Evolutionary conservation across 768 basidiomycete genomes (phyloP), one percentile per base, ranked within the genome.

Genomic region (Clathrus columnatus): DNA sequence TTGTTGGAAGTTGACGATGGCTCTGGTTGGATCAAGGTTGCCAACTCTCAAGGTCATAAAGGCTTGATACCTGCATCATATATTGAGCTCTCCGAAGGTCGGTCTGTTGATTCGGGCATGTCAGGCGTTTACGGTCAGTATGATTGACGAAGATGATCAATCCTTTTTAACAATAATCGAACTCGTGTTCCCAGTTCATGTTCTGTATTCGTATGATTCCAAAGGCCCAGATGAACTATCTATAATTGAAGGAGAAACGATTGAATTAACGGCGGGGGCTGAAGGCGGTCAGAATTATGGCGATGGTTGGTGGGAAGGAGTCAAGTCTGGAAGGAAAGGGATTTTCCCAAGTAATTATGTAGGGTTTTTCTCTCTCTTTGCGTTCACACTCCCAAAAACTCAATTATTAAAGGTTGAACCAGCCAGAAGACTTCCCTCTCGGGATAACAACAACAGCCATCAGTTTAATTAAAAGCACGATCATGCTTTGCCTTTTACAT

Each of bases 281-380:
- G 67, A 70, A 18, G 84, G 81, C 20, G 85, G 87, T 17, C 75
- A 79, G 64, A 72, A 80, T 62, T 85, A 83, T 64, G 85, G 78
- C 26, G 81, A 86, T 53, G 88, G 86, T 26, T 91, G 89, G 89
- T 91, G 85, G 83, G 87, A 91, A 82, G 89, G 88, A 83, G 63
- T 80, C 59, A 78, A 82, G 50, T 65, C 69, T 54, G 83, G 87
- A 52, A 72, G 67, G 65, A 87, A 80, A 67, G 88, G 88, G 5
- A 88, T 91, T 62, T 91, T 91, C 71, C 89, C 89, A 24, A 88
- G 85, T 69, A 90, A 88, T 70, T 91, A 91, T 75, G 89, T 91
- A 69, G 68, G 87, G 76, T 36, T 11, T 11, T 3, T 36, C n/a
- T n/a, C n/a, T n/a, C n/a, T n/a, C n/a, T n/a, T n/a, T n/a, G n/a